A percentile compares a stretch with the other conserved stretches of the same genome.
Conservation (phyloP, 495 filamentous ascomycete species). For the Immersiella caudata region DNA sequence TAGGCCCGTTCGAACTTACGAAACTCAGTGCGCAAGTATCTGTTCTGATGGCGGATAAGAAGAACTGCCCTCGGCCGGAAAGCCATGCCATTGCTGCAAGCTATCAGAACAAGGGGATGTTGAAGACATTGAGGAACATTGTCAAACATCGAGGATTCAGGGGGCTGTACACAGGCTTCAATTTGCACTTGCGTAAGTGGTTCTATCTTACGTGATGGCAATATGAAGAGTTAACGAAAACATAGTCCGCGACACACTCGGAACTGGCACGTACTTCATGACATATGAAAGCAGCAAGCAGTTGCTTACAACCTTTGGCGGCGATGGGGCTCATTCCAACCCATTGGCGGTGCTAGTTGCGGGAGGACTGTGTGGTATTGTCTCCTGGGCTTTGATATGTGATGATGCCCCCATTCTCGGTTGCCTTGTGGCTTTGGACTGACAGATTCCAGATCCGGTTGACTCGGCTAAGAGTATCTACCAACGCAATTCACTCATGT, state of each 20-base stretch:
- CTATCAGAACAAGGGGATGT: conserved; percentile 77
- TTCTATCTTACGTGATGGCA: neutral
- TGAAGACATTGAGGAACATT: conserved; percentile 77
- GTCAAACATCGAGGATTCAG: conserved; percentile 73
- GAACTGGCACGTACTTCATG: conserved; percentile 87
- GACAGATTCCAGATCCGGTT: conserved; percentile 61
- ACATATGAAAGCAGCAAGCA: conserved; percentile 92
- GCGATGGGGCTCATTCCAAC: conserved; percentile 66
- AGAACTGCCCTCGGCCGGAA: conserved; percentile 49
- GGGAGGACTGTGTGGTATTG: conserved; percentile 76
- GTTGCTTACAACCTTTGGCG: conserved; percentile 71
- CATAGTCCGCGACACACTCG: conserved; percentile 79
- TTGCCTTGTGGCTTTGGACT: neutral
- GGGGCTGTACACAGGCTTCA: conserved; percentile 86
- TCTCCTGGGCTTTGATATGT: conserved; percentile 80
- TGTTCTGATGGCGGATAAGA: conserved; percentile 76
- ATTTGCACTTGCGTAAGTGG: conserved; percentile 73
- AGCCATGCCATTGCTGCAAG: conserved; percentile 66
- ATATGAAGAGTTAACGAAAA: conserved; percentile 15
- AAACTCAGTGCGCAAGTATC: conserved; percentile 90
- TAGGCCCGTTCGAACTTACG: conserved; percentile 91
- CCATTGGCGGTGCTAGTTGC: conserved; percentile 73
- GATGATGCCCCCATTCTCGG: conserved; percentile 17
- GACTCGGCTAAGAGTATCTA: conserved; percentile 84
- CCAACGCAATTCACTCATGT: conserved; percentile 75